A percentile compares a stretch with the other conserved stretches of the same genome.
phyloP scores from a whole-genome alignment of 768 basidiomycete genomes.

The Auriscalpium microsporum region DNA sequence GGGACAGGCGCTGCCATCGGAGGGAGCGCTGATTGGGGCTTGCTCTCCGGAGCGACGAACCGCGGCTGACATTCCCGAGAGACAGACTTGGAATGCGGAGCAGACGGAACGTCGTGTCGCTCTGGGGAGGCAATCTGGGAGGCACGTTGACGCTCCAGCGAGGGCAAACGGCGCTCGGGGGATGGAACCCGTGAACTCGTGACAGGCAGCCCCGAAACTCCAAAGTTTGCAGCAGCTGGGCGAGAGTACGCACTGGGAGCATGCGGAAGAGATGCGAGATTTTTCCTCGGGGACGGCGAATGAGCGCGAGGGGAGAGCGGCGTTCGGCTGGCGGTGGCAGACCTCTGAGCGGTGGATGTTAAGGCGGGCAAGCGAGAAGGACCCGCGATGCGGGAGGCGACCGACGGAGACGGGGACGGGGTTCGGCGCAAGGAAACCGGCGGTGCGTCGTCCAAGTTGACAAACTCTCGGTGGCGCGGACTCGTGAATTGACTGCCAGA shows the following conservation, averaged over 20 bases:
- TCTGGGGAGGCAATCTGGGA: neutral
- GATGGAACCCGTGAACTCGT: neutral
- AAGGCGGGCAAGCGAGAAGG: neutral
- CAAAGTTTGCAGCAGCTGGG: neutral
- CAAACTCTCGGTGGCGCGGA: conserved; percentile 9
- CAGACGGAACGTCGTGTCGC: neutral
- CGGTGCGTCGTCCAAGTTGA: conserved; percentile 15
- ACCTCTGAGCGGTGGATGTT: neutral
- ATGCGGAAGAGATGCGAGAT: conserved; percentile 1
- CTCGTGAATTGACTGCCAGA: neutral
- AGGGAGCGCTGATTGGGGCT: neutral
- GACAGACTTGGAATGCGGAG: neutral
- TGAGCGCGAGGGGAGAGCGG: conserved; percentile 5
- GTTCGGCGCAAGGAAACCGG: conserved; percentile 14
- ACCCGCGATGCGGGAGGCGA: neutral
- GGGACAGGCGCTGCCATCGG: neutral
- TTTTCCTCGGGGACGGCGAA: conserved; percentile 14
- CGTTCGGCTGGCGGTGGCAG: neutral
- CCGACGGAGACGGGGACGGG: conserved; percentile 11
- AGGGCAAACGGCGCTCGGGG: neutral
- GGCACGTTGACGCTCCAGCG: neutral
- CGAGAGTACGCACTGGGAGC: neutral
- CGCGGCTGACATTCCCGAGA: neutral
- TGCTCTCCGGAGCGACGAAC: neutral
- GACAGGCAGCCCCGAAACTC: neutral